Evolutionary conservation across 169 alveolate species (phyloP).

Genomic region (Fabrea salina): DNA sequence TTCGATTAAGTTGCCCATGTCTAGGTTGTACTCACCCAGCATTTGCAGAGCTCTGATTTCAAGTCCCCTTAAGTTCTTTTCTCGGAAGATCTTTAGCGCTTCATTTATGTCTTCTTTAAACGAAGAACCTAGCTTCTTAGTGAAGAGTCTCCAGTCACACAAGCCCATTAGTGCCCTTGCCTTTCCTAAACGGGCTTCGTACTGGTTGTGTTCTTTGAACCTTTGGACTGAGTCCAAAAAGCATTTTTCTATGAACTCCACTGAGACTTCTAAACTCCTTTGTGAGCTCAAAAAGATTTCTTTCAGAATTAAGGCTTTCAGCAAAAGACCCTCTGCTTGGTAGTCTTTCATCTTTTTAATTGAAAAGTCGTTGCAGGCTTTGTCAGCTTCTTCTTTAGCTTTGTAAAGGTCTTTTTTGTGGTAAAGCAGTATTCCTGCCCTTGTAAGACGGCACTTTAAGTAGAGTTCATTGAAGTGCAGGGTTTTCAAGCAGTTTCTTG

Average conservation of each 20-base stretch:
- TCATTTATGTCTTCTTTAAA: no score
- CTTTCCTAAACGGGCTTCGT: neutral
- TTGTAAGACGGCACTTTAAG: neutral
- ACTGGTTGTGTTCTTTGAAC: neutral
- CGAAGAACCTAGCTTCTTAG: no score
- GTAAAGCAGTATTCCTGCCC: neutral
- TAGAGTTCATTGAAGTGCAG: neutral
- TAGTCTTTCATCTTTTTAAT: neutral
- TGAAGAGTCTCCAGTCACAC: neutral
- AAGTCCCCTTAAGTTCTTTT: neutral
- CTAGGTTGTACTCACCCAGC: neutral
- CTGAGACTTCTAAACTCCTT: neutral
- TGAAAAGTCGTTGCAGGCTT: neutral
- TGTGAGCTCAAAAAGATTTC: neutral
- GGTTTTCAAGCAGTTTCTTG: neutral
- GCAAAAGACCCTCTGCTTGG: neutral
- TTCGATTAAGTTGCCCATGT: neutral
- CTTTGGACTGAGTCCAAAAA: neutral
- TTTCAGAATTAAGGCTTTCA: neutral
- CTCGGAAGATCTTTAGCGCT: neutral
- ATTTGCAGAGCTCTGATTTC: neutral
- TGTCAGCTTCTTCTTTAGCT: constrained; percentile 1
- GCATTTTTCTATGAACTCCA: neutral
- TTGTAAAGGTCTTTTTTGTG: neutral
- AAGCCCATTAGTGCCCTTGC: neutral